Evolutionary conservation across 345 rosid species (phyloP).

Genomic region (Salix viminalis): DNA sequence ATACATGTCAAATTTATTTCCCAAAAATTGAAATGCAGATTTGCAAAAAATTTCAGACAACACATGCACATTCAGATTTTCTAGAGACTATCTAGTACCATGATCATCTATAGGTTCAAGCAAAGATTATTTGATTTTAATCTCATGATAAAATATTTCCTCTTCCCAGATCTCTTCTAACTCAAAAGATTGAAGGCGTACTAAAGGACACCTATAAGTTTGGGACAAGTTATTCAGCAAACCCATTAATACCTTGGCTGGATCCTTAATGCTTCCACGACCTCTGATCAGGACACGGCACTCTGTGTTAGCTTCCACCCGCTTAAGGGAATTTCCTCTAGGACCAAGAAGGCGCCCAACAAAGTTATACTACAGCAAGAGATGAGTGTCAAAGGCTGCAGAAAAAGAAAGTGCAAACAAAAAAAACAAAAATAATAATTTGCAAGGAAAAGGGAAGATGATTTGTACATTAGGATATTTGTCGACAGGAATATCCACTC

Average conservation of each 20-base stretch:
- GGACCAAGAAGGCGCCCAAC: constrained; percentile 99
- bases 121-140: neutral
- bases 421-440: neutral
- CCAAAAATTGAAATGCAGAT: neutral
- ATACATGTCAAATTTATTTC: neutral
- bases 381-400: constrained; percentile 18
- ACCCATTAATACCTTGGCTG: constrained; percentile 50
- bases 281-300: constrained; percentile 96
- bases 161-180: neutral
- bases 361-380: constrained; percentile 74
- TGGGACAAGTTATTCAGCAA: neutral
- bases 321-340: constrained; percentile 93
- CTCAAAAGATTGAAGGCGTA: neutral
- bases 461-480: constrained; percentile 67
- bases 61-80: neutral
- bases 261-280: constrained; percentile 89
- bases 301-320: constrained; percentile 93
- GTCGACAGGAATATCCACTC: constrained; percentile 95
- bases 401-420: neutral
- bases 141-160: neutral
- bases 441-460: neutral
- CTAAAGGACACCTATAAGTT: neutral
- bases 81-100: neutral
- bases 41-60: neutral
- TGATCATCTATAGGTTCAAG: neutral